Conservation (phyloP, 306 rosid species). For the Quercus aquifolioides region DNA sequence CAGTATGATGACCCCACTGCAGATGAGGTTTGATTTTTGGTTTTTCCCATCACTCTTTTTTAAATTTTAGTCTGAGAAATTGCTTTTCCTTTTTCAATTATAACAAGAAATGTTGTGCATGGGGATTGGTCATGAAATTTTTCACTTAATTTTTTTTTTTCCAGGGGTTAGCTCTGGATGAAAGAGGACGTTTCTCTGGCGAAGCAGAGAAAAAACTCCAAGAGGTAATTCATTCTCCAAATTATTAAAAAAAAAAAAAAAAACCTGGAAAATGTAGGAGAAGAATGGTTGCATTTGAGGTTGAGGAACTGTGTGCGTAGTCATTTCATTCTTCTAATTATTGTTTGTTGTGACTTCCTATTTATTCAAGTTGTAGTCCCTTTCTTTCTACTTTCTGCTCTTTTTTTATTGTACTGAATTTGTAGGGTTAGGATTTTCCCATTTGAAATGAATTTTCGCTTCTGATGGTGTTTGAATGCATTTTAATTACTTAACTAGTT, state of each 20-base stretch:
- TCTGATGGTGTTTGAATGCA: background rate
- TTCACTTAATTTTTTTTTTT: slow-evolving; percentile 22
- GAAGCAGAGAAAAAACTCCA: slow-evolving; percentile 92
- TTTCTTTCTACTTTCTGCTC: background rate
- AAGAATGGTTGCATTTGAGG: slow-evolving; percentile 1
- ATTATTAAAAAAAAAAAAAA: background rate
- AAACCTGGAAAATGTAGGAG: background rate
- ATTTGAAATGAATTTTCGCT: background rate
- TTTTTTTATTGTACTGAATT: background rate
- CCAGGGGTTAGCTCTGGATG: slow-evolving; percentile 83
- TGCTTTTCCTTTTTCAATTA: slow-evolving; percentile 5
- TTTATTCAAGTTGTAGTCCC: background rate
- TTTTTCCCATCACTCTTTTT: background rate
- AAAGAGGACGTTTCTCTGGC: slow-evolving; percentile 61
- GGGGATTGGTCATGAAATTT: slow-evolving; percentile 5
- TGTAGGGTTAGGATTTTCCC: background rate
- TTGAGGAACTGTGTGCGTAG: background rate
- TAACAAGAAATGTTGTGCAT: slow-evolving; percentile 9
- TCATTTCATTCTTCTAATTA: background rate
- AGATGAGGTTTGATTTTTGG: slow-evolving; percentile 58
- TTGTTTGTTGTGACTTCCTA: background rate
- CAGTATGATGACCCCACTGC: slow-evolving; percentile 79
- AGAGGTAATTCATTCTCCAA: slow-evolving; percentile 51
- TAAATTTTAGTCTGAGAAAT: background rate
- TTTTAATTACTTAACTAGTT: slow-evolving; percentile 2